phyloP scores from a whole-genome alignment of 805 yeast genomes.

The Ogataea henricii region DNA sequence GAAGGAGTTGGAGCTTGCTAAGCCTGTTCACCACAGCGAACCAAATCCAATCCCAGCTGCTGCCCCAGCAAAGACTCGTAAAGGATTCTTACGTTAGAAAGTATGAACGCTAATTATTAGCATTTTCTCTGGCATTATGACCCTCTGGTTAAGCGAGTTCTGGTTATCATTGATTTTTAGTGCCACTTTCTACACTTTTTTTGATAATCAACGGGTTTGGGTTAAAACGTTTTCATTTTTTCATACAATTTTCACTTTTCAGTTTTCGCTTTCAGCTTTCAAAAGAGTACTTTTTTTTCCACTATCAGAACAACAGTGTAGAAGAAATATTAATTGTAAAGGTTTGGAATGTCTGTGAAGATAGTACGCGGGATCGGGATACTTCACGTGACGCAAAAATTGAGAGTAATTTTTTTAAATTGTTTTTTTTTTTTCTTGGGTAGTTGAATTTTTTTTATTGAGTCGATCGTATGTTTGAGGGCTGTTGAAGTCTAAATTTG shows the following conservation, averaged over 20 bases:
- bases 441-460: slow-evolving; percentile 8
- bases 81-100: slow-evolving; percentile 70
- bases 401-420: neutral
- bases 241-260: slow-evolving; percentile 10
- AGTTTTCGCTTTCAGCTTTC: slow-evolving; percentile 12
- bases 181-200: slow-evolving; percentile 9
- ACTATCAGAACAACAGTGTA: neutral
- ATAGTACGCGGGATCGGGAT: neutral
- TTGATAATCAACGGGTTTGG: slow-evolving; percentile 15
- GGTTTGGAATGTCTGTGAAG: neutral
- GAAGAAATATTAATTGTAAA: neutral
- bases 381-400: neutral
- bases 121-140: slow-evolving; percentile 6
- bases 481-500: neutral
- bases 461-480: neutral
- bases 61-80: slow-evolving; percentile 63
- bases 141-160: slow-evolving; percentile 7
- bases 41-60: slow-evolving; percentile 37
- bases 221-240: slow-evolving; percentile 10
- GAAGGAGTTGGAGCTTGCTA: slow-evolving; percentile 65
- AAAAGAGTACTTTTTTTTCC: slow-evolving; percentile 1
- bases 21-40: slow-evolving; percentile 50
- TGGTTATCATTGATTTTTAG: slow-evolving; percentile 7
- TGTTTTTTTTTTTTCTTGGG: slow-evolving; percentile 1
- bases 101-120: slow-evolving; percentile 5